These are phyloP conservation scores for Xylaria sp. DNA, from an alignment of 2,329 filamentous ascomycete species.

Conservation along the genomic window DNA sequence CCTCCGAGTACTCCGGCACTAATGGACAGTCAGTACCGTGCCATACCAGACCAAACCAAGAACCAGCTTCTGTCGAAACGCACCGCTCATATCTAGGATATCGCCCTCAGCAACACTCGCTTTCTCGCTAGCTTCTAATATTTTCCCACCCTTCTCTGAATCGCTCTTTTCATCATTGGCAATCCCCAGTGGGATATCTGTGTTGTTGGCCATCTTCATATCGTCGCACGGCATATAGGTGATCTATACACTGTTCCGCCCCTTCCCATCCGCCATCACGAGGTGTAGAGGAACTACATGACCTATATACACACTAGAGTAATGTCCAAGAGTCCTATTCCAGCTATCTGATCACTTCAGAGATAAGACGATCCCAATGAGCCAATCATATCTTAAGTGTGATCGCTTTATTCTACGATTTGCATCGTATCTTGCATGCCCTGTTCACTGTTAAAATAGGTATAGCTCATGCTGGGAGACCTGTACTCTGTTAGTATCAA, in stretches of 20 bases:
- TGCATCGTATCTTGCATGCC: conserved; percentile 4
- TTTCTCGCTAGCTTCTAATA: conserved; percentile 32
- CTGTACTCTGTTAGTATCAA: neutral
- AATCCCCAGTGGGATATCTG: conserved; percentile 27
- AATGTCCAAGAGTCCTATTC: neutral
- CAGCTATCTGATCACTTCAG: neutral
- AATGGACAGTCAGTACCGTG: neutral
- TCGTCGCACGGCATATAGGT: conserved; percentile 27
- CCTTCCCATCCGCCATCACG: neutral
- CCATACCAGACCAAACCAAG: neutral
- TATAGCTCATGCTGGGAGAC: neutral
- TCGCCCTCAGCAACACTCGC: conserved; percentile 31
- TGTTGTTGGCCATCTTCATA: conserved; percentile 31
- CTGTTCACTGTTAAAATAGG: neutral
- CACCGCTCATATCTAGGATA: conserved; percentile 30
- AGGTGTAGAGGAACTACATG: neutral
- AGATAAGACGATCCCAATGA: conserved; percentile 12
- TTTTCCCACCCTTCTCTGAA: conserved; percentile 27
- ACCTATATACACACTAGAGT: conserved; percentile 4
- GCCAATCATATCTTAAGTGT: conserved; percentile 6
- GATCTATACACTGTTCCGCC: neutral
- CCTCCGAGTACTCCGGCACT: conserved; percentile 41
- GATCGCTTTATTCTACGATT: neutral
- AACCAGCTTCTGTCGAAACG: conserved; percentile 5
- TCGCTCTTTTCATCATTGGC: conserved; percentile 23